A percentile compares a stretch with the other conserved stretches of the same genome.
Evolutionary conservation across 1,284 basidiomycete genomes (phyloP).

Genomic region (Gymnopus androsaceus): DNA sequence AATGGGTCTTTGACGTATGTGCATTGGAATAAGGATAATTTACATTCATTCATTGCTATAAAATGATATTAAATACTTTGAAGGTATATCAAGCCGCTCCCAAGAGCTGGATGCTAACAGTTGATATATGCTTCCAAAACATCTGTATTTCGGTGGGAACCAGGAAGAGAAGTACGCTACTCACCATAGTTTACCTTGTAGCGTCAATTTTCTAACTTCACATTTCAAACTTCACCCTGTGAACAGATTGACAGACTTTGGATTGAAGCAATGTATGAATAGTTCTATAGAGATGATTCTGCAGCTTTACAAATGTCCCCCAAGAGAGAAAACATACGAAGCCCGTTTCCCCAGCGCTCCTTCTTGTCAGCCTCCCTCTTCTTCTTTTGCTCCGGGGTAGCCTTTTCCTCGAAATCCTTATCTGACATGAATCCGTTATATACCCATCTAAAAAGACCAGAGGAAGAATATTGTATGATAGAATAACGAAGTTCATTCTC

Average conservation of each 20-base stretch:
- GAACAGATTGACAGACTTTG: background rate
- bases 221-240: too few relatives aligned
- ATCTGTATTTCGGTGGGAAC: too few relatives aligned
- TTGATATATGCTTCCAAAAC: too few relatives aligned
- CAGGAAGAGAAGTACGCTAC: too few relatives aligned
- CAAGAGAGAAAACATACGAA: background rate
- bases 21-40: too few relatives aligned
- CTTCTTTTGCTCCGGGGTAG: background rate
- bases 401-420: background rate
- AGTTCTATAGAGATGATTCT: background rate
- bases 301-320: background rate
- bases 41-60: too few relatives aligned
- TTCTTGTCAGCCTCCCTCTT: background rate
- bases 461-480: background rate
- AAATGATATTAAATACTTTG: too few relatives aligned
- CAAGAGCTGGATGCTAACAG: too few relatives aligned
- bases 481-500: background rate
- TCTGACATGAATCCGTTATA: slow-evolving; percentile 1
- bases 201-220: too few relatives aligned
- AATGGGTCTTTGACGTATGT: too few relatives aligned
- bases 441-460: slow-evolving; percentile 3
- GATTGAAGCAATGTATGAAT: background rate
- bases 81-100: too few relatives aligned
- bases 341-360: background rate
- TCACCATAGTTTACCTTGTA: too few relatives aligned